These are phyloP conservation scores for Bimuria novae-zelandiae DNA, from an alignment of 2,329 filamentous ascomycete genomes.

Conservation along the genomic window DNA sequence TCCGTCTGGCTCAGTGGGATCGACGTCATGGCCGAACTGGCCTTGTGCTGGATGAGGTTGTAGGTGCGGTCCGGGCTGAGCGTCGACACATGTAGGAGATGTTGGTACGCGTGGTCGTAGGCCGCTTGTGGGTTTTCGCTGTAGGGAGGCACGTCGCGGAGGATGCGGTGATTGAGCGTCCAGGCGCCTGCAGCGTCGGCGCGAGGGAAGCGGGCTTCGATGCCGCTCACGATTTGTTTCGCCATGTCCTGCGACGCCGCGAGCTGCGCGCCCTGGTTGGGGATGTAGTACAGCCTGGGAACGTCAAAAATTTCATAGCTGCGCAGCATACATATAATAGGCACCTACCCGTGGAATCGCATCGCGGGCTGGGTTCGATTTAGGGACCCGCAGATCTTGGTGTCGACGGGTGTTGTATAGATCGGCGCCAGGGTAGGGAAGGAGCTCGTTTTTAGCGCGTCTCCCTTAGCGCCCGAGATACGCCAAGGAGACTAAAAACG, in stretches of 20 bases:
- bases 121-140: constrained; percentile 21
- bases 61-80: constrained; percentile 28
- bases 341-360: constrained; percentile 25
- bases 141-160: constrained; percentile 36
- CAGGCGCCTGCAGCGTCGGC: constrained; percentile 26
- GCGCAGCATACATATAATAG: too few species aligned
- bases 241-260: constrained; percentile 28
- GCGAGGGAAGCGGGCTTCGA: constrained; percentile 33
- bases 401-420: too few species aligned
- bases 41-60: constrained; percentile 32
- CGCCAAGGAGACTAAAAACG: too few species aligned
- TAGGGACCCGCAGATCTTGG: too few species aligned
- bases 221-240: constrained; percentile 27
- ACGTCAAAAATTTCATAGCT: too few species aligned
- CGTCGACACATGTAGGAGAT: constrained; percentile 34
- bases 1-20: constrained; percentile 34
- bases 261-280: constrained; percentile 28
- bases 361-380: constrained; percentile 12
- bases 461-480: too few species aligned
- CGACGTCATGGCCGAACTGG: constrained; percentile 25
- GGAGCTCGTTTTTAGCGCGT: too few species aligned
- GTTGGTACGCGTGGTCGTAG: constrained; percentile 32
- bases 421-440: too few species aligned
- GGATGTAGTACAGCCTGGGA: constrained; percentile 41
- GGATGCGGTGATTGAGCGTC: constrained; percentile 39